Evolutionary conservation across 1,284 basidiomycete species (phyloP).

Genomic region (Puccinia hordei): DNA sequence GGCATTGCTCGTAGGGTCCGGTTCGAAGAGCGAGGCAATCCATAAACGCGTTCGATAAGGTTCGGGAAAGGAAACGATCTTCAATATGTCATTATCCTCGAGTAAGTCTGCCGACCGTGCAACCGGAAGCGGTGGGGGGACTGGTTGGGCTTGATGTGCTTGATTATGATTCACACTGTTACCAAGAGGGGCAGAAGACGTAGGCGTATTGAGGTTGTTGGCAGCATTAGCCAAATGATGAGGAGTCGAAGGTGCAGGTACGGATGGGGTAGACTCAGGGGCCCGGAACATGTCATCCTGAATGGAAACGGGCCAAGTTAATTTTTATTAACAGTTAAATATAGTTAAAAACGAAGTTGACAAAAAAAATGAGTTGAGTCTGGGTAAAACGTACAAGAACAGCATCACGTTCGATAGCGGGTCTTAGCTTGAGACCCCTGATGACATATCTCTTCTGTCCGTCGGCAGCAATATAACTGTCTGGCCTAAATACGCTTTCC

Average conservation of each 20-base stretch:
- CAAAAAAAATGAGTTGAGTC: not conserved
- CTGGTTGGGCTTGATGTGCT: slow-evolving; percentile 21
- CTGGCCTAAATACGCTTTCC: slow-evolving; percentile 51
- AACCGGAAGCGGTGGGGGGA: slow-evolving; percentile 4
- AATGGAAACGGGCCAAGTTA: not conserved
- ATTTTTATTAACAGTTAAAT: not conserved
- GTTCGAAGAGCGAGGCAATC: slow-evolving; percentile 51
- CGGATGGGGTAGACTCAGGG: slow-evolving; percentile 31
- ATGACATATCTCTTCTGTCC: slow-evolving; percentile 50
- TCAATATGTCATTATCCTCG: slow-evolving; percentile 46
- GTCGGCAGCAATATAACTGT: slow-evolving; percentile 45
- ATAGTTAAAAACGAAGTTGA: not conserved
- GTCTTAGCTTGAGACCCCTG: slow-evolving; percentile 47
- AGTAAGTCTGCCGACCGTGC: slow-evolving; percentile 31
- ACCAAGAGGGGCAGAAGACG: slow-evolving; percentile 25
- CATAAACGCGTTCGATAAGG: slow-evolving; percentile 51
- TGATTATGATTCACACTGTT: slow-evolving; percentile 36
- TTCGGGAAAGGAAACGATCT: slow-evolving; percentile 50
- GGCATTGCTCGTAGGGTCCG: slow-evolving; percentile 46
- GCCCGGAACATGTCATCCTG: slow-evolving; percentile 51
- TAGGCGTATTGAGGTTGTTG: slow-evolving; percentile 32
- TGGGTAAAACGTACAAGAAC: slow-evolving; percentile 28
- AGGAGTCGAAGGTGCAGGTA: slow-evolving; percentile 38
- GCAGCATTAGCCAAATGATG: slow-evolving; percentile 21
- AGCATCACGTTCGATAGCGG: slow-evolving; percentile 40